Conservation (phyloP, 2,329 filamentous ascomycete species). For the Alternaria gansuensis region DNA sequence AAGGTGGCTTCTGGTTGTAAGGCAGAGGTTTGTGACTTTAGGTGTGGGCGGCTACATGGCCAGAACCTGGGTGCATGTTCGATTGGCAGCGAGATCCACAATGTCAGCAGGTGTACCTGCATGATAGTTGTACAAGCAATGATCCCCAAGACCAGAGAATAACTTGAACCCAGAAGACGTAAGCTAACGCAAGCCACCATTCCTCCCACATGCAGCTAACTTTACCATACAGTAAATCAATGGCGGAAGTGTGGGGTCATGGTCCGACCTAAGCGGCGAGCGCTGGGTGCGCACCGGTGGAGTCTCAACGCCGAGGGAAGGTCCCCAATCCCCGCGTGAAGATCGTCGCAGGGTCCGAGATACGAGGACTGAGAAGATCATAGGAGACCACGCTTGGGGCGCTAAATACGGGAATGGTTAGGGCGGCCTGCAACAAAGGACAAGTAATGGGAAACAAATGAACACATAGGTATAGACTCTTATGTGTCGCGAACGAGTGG, state of each 20-base stretch:
- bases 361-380: constrained; percentile 22
- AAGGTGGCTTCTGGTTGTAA: background rate
- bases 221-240: constrained; percentile 9
- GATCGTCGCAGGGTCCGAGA: constrained; percentile 22
- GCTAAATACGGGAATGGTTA: background rate
- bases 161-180: constrained; percentile 5
- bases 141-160: background rate
- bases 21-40: background rate
- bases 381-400: constrained; percentile 12
- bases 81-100: background rate
- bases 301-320: constrained; percentile 20
- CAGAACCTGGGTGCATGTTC: background rate
- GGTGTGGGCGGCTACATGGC: background rate
- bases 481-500: background rate
- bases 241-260: constrained; percentile 10
- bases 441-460: background rate
- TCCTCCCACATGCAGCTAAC: constrained; percentile 10
- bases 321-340: constrained; percentile 3
- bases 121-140: background rate
- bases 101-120: constrained; percentile 10
- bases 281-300: constrained; percentile 18
- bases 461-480: background rate
- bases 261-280: constrained; percentile 15
- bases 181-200: constrained; percentile 8
- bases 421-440: background rate